Percentiles rank a stretch among this genome's conserved stretches.
phyloP scores from a whole-genome alignment of 495 filamentous ascomycete species.

The Venustampulla echinocandica region DNA sequence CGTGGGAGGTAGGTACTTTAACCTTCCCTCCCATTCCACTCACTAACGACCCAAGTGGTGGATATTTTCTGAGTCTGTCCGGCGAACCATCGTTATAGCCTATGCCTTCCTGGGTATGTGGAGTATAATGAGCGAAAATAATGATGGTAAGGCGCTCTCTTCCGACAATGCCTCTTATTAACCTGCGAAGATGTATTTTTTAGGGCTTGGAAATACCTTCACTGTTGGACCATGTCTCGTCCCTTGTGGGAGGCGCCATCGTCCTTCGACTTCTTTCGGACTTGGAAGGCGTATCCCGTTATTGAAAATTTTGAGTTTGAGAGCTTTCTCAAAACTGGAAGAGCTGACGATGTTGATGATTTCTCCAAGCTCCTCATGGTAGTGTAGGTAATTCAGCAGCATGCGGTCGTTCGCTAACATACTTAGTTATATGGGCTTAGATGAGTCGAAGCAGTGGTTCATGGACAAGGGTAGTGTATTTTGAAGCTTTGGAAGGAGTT shows the following conservation, averaged over 20 bases:
- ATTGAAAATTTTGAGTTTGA: conserved; percentile 24
- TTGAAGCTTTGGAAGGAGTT: conserved; percentile 3
- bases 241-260: conserved; percentile 25
- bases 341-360: conserved; percentile 24
- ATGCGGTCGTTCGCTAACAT: background rate
- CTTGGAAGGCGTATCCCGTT: conserved; percentile 23
- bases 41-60: conserved; percentile 19
- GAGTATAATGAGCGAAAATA: conserved; percentile 14
- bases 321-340: conserved; percentile 21
- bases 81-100: conserved; percentile 24
- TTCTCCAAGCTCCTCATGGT: conserved; percentile 23
- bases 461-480: conserved; percentile 5
- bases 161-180: conserved; percentile 1
- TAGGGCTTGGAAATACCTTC: conserved; percentile 17
- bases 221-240: conserved; percentile 26
- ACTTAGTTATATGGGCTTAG: conserved; percentile 21
- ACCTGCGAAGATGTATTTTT: conserved; percentile 4
- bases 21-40: background rate
- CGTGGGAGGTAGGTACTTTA: conserved; percentile 6
- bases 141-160: conserved; percentile 1
- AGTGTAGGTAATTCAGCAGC: conserved; percentile 14
- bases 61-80: conserved; percentile 28
- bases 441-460: conserved; percentile 18
- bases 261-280: conserved; percentile 21
- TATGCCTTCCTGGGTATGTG: conserved; percentile 23